These are phyloP conservation scores for Geotrichum klebahnii DNA, from an alignment of 1,139 yeast genomes.

Conservation along the genomic window DNA sequence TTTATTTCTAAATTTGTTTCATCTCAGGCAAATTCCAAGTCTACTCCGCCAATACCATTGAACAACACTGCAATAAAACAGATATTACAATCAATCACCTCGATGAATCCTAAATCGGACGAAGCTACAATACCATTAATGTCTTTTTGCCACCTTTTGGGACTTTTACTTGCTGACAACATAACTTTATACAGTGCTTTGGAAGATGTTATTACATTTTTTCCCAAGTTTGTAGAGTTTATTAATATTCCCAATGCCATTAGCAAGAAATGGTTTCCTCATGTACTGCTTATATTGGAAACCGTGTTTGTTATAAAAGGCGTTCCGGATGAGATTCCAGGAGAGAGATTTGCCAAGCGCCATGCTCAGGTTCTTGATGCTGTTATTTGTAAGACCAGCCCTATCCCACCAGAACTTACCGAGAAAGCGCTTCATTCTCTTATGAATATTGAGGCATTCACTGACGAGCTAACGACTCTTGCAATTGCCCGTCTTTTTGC, in stretches of 20 bases:
- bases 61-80: slow-evolving; percentile 37
- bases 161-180: slow-evolving; percentile 45
- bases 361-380: slow-evolving; percentile 1
- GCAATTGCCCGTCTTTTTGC: slow-evolving; percentile 53
- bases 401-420: slow-evolving; percentile 38
- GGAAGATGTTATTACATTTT: slow-evolving; percentile 40
- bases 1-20: slow-evolving; percentile 41
- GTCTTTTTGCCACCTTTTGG: slow-evolving; percentile 48
- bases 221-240: slow-evolving; percentile 35
- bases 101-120: slow-evolving; percentile 37
- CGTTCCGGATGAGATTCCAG: slow-evolving; percentile 24
- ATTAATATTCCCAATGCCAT: slow-evolving; percentile 25
- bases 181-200: slow-evolving; percentile 43
- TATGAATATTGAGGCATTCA: slow-evolving; percentile 42
- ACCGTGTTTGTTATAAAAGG: slow-evolving; percentile 28
- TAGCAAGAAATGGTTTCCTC: slow-evolving; percentile 35
- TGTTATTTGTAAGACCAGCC: slow-evolving; percentile 14
- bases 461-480: slow-evolving; percentile 47
- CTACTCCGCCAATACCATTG: slow-evolving; percentile 12
- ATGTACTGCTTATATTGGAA: slow-evolving; percentile 37
- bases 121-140: slow-evolving; percentile 40
- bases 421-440: slow-evolving; percentile 46
- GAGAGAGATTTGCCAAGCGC: slow-evolving; percentile 1
- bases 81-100: slow-evolving; percentile 40
- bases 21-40: slow-evolving; percentile 25